Evolutionary conservation across 2,329 filamentous ascomycete species (phyloP), one percentile per base, ranked within the genome.

Genomic region (Trichoderma atrobrunneum): DNA sequence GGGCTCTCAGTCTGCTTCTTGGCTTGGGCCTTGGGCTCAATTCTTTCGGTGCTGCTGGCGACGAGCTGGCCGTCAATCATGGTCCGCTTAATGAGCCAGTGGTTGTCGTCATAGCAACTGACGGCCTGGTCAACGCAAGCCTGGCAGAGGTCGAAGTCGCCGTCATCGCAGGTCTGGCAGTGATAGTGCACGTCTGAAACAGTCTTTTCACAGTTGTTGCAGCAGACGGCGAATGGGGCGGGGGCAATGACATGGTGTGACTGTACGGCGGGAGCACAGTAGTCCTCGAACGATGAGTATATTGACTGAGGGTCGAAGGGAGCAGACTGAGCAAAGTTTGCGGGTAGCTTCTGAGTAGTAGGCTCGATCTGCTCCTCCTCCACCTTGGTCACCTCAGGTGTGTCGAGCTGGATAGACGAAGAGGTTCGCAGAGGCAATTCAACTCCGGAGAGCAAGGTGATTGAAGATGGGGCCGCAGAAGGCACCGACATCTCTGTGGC

Each of bases 61-160:
- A 93, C 88, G 71, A 98, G 91, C 74, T 89, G 86, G 65, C 95
- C 95, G 72, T 94, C 88, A 78, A 91, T 87, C 74, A 97, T 89
- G 74, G 89, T 90, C 72, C 96, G 92, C 88, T 97, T 98, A 81
- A 98, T 95, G 82, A 99, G 86, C 95, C 94, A 98, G 84, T 99
- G 96, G 74, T 90, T 88, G 34, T 91, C 88, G 72, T 91, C 91
- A 74, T 90, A 88, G 85, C 97, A 99, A 54, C 92, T 88, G 72
- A 92, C 86, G 74, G 95, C 95, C 56, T 86, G 84, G 64, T 90
- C 87, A 62, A 98, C 89, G 78, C 96, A 99, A 7, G 85, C 82
- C 75, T 90, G 87, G 86, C 97, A 99, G 34, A 99, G 88, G 79
- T 99, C 96, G 78, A 95, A 99, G 81, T 99, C 96, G 54, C 95